Percentiles rank a stretch among this genome's conserved stretches.
phyloP scores from a whole-genome alignment of 768 basidiomycete species.

The Agrocybe chaxingu region DNA sequence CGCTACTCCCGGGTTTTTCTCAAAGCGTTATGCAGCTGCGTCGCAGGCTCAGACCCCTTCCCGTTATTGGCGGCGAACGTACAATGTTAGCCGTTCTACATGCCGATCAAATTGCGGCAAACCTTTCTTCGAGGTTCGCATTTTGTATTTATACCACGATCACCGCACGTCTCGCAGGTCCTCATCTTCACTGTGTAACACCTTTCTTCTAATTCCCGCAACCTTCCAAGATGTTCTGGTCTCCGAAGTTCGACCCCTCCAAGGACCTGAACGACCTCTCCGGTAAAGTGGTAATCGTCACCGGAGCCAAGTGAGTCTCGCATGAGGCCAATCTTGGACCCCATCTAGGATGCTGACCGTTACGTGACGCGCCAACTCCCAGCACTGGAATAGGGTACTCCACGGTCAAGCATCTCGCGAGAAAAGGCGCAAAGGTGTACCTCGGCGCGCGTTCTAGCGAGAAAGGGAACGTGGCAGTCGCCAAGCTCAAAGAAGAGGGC shows the following conservation, averaged over 20 bases:
- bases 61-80: too few species aligned
- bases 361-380: background rate
- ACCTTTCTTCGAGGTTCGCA: too few species aligned
- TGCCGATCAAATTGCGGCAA: too few species aligned
- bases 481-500: conserved; percentile 7
- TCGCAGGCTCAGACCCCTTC: too few species aligned
- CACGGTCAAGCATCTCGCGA: conserved; percentile 42
- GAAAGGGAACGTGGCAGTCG: conserved; percentile 20
- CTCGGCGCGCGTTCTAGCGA: conserved; percentile 41
- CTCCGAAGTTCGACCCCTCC: conserved; percentile 6
- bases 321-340: background rate
- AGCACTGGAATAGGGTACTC: conserved; percentile 47
- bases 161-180: too few species aligned
- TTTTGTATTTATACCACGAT: too few species aligned
- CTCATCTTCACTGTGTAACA: too few species aligned
- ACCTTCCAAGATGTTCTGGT: background rate
- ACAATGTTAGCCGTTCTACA: too few species aligned
- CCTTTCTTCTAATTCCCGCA: too few species aligned
- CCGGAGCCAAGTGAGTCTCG: conserved; percentile 5
- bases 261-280: conserved; percentile 16
- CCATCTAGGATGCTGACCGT: too few species aligned
- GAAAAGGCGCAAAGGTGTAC: conserved; percentile 50
- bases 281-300: conserved; percentile 7
- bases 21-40: too few species aligned
- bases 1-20: too few species aligned